Evolutionary conservation across 1,284 basidiomycete genomes (phyloP), one percentile per base, ranked within the genome.

Genomic region (Tremellales sp.): DNA sequence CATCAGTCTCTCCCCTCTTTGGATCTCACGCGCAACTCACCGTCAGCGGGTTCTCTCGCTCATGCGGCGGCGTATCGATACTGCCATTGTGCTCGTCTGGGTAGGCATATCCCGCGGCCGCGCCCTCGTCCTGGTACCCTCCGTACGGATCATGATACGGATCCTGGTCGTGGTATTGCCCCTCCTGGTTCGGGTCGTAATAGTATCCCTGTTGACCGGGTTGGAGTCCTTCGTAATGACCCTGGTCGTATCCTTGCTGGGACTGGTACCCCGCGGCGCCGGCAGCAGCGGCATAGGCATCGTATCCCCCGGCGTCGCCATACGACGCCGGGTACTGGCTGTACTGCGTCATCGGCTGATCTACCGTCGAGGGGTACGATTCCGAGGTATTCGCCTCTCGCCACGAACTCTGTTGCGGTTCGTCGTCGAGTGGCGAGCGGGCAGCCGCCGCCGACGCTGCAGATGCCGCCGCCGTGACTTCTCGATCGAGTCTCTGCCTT

Each of bases 381-480:
- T 59, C 68, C 43, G 53, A 59, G 14, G 58, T 68, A 47, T 4
- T 50, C 25, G 32, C 55, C 13, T 41, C 45, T 6, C 52, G 54
- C 19, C 54, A 53, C 18, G 57, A 57, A 14, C 46, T 33, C 29
- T 63, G 50, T 42, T 70, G 66, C 52, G 68, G 66, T 40, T 70
- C 69, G 40, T 74, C 73, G 51, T 74, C 73, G 35, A 74, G 60
- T 2, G 72, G 71, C 27, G 65, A 66, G 37, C 73, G 59, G 8
- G 59, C 60, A 1, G 66, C 61, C 47, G 53, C 24, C 0, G 58
- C 51, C 10, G 66, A 65, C 2, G 71, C 71, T 10, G 73, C 73
- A 10, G 68, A 65, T 10, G 72, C 72, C 13, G 73, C 73, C 14
- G 71, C 71, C 6, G 73, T 72, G 27, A 73, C 71, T 50, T 74